These are phyloP conservation scores for Phaeosphaeriaceae sp. DNA, from an alignment of 2,329 filamentous ascomycete genomes.

Conservation along the genomic window DNA sequence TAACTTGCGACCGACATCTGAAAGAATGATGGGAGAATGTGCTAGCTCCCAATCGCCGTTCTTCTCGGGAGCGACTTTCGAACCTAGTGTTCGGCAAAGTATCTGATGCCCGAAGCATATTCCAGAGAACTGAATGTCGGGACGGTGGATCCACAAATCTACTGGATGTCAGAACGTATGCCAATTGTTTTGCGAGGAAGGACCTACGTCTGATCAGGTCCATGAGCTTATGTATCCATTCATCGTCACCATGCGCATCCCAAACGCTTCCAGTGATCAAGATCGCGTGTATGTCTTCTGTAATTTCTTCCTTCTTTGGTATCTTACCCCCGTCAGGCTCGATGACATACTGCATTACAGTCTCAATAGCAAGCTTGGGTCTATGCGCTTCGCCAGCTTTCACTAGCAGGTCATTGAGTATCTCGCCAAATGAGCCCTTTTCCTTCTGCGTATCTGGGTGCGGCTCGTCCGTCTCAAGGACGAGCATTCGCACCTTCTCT, in stretches of 20 bases:
- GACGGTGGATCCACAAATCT: conserved; percentile 60
- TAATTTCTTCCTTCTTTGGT: conserved; percentile 57
- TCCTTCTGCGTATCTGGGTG: conserved; percentile 59
- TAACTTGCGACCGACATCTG: conserved; percentile 49
- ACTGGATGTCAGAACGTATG: not conserved
- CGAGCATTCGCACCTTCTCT: conserved; percentile 55
- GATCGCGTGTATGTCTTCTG: conserved; percentile 52
- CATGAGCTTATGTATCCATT: conserved; percentile 54
- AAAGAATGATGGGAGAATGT: conserved; percentile 52
- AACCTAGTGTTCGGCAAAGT: conserved; percentile 53
- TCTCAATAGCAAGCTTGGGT: conserved; percentile 63
- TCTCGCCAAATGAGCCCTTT: conserved; percentile 62
- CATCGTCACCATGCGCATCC: conserved; percentile 55
- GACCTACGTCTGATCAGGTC: conserved; percentile 54
- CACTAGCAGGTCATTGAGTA: conserved; percentile 60
- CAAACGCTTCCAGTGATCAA: conserved; percentile 57
- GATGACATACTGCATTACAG: conserved; percentile 63
- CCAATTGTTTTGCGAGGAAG: not conserved
- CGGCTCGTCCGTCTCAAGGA: conserved; percentile 66
- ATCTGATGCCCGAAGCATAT: conserved; percentile 60
- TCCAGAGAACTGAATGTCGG: conserved; percentile 59
- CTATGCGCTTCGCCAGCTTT: conserved; percentile 60
- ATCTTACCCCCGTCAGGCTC: conserved; percentile 48
- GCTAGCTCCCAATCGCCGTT: conserved; percentile 56
- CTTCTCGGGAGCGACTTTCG: conserved; percentile 46